Percentiles rank a stretch among this genome's conserved stretches.
Conservation (phyloP, 495 filamentous ascomycete species). For the Schizothecium vesticola region DNA sequence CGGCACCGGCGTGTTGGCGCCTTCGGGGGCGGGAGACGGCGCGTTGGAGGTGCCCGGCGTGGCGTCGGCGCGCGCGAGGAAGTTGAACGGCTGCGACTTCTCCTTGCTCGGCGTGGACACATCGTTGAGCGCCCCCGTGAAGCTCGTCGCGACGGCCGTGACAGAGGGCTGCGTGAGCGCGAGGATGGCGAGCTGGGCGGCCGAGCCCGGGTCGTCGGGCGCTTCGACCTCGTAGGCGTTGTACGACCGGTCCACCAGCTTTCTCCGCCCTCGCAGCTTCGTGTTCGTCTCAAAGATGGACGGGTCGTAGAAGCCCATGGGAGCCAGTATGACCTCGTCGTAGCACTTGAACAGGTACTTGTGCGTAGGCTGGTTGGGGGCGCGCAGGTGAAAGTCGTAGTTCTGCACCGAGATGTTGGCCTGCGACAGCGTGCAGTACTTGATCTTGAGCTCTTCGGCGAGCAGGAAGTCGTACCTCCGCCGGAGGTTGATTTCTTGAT, state of each 20-base stretch:
- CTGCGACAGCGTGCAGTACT: constrained; percentile 80
- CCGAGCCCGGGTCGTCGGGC: constrained; percentile 81
- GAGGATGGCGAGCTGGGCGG: constrained; percentile 76
- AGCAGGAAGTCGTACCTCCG: constrained; percentile 87
- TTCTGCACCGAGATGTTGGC: constrained; percentile 73
- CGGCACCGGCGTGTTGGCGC: constrained; percentile 60
- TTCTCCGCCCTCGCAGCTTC: constrained; percentile 73
- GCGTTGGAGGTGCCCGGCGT: constrained; percentile 79
- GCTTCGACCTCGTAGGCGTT: constrained; percentile 84
- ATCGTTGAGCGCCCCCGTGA: constrained; percentile 32
- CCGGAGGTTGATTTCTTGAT: constrained; percentile 84
- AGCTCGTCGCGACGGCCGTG: constrained; percentile 32
- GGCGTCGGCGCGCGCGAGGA: constrained; percentile 49
- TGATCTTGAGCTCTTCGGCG: constrained; percentile 91
- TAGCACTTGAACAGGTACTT: constrained; percentile 94
- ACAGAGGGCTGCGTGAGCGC: constrained; percentile 60
- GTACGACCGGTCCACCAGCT: constrained; percentile 74
- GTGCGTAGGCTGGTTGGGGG: constrained; percentile 77
- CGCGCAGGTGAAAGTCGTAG: constrained; percentile 82
- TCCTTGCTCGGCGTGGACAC: constrained; percentile 51
- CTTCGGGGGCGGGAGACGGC: constrained; percentile 80
- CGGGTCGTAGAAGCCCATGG: constrained; percentile 86
- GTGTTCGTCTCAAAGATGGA: constrained; percentile 71
- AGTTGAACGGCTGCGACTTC: constrained; percentile 47
- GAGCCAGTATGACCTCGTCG: constrained; percentile 85